Conservation (phyloP, 352 stramenopile genomes). For the Phytophthora sp. region DNA sequence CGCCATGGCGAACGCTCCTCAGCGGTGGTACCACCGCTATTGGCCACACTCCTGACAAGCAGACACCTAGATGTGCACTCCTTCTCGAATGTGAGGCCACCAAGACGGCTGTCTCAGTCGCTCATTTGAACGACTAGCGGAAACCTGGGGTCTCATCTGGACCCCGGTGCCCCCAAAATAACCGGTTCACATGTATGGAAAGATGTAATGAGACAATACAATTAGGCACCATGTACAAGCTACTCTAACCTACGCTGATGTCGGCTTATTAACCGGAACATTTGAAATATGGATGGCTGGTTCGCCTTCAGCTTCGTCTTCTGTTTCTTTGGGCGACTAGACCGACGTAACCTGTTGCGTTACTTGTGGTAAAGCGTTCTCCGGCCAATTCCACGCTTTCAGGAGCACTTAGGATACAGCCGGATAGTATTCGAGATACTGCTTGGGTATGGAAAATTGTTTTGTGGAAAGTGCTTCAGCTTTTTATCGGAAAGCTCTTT, state of each 20-base stretch:
- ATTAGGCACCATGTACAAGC: too few relatives aligned
- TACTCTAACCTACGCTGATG: too few relatives aligned
- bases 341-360: too few relatives aligned
- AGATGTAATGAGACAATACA: not conserved
- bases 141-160: not conserved
- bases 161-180: not conserved
- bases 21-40: too few relatives aligned
- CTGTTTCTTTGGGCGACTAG: conserved; percentile 7
- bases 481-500: conserved; percentile 5
- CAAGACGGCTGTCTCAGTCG: too few relatives aligned
- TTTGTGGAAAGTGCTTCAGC: conserved; percentile 4
- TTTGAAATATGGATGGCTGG: conserved; percentile 6
- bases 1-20: too few relatives aligned
- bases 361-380: too few relatives aligned
- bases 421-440: not conserved
- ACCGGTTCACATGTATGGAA: not conserved
- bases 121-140: not conserved
- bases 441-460: conserved; percentile 8
- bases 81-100: too few relatives aligned
- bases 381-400: too few relatives aligned
- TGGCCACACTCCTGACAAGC: too few relatives aligned
- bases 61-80: too few relatives aligned
- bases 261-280: too few relatives aligned
- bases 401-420: not conserved
- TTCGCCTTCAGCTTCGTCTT: conserved; percentile 1